phyloP scores from a whole-genome alignment of 148 eudicot genomes.

The Cornus suecica region DNA sequence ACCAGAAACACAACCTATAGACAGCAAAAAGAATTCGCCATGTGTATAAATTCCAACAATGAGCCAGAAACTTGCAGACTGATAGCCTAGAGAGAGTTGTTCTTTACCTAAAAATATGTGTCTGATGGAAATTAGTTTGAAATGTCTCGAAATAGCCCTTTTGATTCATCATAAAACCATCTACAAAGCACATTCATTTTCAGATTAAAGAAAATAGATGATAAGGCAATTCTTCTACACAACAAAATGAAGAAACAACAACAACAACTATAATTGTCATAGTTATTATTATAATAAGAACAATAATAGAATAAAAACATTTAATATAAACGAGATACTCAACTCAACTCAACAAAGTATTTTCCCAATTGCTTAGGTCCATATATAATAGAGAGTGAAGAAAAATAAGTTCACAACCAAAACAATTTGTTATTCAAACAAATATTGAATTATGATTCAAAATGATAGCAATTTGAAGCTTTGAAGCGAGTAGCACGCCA shows the following conservation, averaged over 20 bases:
- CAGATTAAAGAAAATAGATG: constrained; percentile 7
- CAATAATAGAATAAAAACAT: too few relatives aligned
- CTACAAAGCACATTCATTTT: constrained; percentile 38
- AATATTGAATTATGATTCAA: too few relatives aligned
- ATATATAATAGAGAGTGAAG: neutral
- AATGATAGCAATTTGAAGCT: neutral
- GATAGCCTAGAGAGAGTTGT: neutral
- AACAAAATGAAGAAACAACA: neutral
- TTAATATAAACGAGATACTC: too few relatives aligned
- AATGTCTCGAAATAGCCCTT: constrained; percentile 71
- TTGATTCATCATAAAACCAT: constrained; percentile 81
- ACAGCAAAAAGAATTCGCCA: neutral
- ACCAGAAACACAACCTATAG: neutral
- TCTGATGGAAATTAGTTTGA: constrained; percentile 37
- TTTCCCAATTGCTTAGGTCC: too few relatives aligned
- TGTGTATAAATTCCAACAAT: constrained; percentile 2
- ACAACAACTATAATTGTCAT: neutral
- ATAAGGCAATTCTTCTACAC: neutral
- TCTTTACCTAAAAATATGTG: neutral
- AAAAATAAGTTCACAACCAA: neutral
- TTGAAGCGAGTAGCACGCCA: neutral
- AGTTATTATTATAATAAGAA: too few relatives aligned
- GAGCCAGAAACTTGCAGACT: constrained; percentile 5
- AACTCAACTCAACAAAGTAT: too few relatives aligned
- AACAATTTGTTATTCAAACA: neutral